Evolutionary conservation across 805 yeast species (phyloP).

Genomic region (Maudiozyma saulgeensis): DNA sequence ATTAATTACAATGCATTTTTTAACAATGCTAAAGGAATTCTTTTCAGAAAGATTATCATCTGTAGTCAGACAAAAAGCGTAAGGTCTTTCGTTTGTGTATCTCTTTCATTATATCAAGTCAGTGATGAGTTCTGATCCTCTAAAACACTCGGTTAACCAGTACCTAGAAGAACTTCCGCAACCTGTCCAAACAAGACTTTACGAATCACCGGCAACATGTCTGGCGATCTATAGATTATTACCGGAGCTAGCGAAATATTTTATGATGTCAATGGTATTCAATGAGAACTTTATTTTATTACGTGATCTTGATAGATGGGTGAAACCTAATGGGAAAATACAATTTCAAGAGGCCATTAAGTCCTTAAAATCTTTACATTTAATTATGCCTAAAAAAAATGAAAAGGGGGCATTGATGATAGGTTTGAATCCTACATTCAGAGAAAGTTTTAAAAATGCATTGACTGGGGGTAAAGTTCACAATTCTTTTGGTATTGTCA

Average conservation of each 20-base stretch:
- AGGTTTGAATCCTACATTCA: conserved; percentile 61
- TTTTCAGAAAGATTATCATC: no score
- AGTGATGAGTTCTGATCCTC: conserved; percentile 28
- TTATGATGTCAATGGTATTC: conserved; percentile 79
- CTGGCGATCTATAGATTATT: conserved; percentile 83
- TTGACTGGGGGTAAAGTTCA: conserved; percentile 67
- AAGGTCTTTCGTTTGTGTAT: no score
- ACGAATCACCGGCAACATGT: conserved; percentile 87
- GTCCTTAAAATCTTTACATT: conserved; percentile 64
- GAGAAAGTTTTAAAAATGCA: conserved; percentile 68
- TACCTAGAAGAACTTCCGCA: conserved; percentile 86
- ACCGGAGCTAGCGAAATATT: conserved; percentile 83
- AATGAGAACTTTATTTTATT: conserved; percentile 63
- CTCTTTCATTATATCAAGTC: no score
- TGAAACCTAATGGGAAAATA: conserved; percentile 45
- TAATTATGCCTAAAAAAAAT: conserved; percentile 38
- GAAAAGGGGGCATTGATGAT: conserved; percentile 21
- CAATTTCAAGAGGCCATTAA: conserved; percentile 67
- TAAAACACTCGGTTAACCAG: conserved; percentile 72
- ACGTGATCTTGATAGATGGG: conserved; percentile 66
- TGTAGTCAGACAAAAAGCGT: no score
- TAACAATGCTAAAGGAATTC: no score
- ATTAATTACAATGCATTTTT: no score
- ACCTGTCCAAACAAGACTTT: conserved; percentile 71
- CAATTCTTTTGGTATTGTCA: conserved; percentile 69